Conservation (phyloP, 441 rosid genomes). For the Pelargonium australe region DNA sequence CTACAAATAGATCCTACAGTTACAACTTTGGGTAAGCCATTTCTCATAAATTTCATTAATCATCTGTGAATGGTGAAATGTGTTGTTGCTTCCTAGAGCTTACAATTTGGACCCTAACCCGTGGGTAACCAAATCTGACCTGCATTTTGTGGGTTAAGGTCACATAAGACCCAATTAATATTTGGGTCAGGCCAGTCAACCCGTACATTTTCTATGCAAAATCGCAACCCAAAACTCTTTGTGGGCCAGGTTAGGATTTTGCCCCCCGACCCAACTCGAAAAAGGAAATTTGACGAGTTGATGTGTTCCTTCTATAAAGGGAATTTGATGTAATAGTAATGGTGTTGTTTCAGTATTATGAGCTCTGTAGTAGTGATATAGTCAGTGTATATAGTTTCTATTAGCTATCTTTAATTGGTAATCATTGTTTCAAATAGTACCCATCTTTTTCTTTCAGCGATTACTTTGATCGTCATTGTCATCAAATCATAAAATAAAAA, state of each 20-base stretch:
- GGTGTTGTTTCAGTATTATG: not conserved
- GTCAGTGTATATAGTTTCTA: not conserved
- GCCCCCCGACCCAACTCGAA: no score
- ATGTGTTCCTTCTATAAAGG: not conserved
- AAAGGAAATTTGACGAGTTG: not conserved
- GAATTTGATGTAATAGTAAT: not conserved
- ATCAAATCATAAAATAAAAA: not conserved
- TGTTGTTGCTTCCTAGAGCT: not conserved
- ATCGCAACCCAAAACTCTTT: no score
- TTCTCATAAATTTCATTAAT: not conserved
- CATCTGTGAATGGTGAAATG: not conserved
- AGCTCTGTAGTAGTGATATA: not conserved
- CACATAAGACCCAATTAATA: no score
- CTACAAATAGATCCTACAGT: slow-evolving; percentile 3
- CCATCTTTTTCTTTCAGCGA: not conserved
- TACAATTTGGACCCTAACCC: no score
- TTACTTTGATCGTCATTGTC: not conserved
- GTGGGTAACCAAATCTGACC: no score
- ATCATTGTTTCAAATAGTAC: not conserved
- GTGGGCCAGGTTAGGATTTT: no score
- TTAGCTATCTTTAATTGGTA: not conserved
- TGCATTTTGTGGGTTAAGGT: no score
- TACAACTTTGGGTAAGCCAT: slow-evolving; percentile 17
- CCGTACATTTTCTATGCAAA: no score
- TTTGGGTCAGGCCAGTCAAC: no score